phyloP scores from a whole-genome alignment of 2,329 filamentous ascomycete species.

The Zymoseptoria brevis region DNA sequence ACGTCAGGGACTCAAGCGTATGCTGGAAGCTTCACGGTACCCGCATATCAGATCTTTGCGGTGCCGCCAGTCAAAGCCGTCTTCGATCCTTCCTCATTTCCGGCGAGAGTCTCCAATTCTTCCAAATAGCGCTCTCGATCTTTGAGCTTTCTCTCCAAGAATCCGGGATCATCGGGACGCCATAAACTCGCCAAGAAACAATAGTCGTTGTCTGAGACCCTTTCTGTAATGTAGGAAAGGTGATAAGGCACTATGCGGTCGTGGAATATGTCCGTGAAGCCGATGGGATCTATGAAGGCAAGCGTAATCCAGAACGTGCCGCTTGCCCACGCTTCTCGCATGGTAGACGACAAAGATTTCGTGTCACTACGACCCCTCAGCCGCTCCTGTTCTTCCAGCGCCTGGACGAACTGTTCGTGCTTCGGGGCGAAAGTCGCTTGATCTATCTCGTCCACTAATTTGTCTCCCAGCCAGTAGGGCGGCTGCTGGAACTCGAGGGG shows the following conservation, averaged over 20 bases:
- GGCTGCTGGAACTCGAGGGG: conserved; percentile 25
- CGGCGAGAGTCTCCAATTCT: background rate
- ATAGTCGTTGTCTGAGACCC: background rate
- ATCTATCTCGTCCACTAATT: background rate
- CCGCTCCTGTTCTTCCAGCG: background rate
- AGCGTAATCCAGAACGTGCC: background rate
- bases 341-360: background rate
- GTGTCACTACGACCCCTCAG: background rate
- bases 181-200: background rate
- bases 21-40: too few species aligned
- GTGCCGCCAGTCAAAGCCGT: background rate
- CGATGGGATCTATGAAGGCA: background rate
- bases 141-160: background rate
- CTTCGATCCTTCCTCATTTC: background rate
- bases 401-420: background rate
- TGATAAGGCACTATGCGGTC: conserved; percentile 1
- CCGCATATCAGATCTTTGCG: too few species aligned
- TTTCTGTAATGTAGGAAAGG: background rate
- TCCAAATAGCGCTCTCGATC: background rate
- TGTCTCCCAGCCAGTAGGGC: background rate
- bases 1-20: too few species aligned
- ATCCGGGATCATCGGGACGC: background rate
- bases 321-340: background rate
- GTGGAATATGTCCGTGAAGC: background rate
- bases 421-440: background rate